A percentile compares a stretch with the other conserved stretches of the same genome.
phyloP scores from a whole-genome alignment of 495 filamentous ascomycete species.

The Collariella sp. region DNA sequence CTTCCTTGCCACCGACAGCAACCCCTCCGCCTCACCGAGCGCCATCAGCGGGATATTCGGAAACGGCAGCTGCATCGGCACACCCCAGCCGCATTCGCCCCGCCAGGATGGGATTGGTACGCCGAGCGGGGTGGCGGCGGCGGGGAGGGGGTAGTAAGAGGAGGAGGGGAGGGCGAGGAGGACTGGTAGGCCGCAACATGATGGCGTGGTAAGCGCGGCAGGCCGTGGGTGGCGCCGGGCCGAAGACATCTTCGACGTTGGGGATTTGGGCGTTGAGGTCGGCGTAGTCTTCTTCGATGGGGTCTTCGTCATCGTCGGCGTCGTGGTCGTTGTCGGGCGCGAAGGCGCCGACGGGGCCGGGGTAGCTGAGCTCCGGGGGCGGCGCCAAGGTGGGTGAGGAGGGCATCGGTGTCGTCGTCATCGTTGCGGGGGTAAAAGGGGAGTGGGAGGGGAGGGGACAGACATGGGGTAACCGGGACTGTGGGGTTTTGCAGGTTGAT shows the following conservation, averaged over 20 bases:
- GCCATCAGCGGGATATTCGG: conserved; percentile 43
- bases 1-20: conserved; percentile 48
- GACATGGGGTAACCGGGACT: too few species aligned
- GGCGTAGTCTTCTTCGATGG: not conserved
- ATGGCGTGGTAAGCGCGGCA: too few species aligned
- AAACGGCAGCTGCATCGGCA: conserved; percentile 25
- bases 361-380: conserved; percentile 29
- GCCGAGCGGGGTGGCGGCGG: not conserved
- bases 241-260: conserved; percentile 6
- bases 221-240: not conserved
- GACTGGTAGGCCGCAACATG: too few species aligned
- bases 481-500: not conserved
- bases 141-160: not conserved
- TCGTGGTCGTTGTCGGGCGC: too few species aligned
- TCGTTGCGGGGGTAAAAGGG: too few species aligned
- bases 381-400: conserved; percentile 1
- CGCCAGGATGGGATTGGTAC: too few species aligned
- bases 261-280: conserved; percentile 6
- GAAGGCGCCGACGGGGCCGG: conserved; percentile 22
- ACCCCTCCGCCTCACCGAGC: conserved; percentile 54
- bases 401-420: too few species aligned
- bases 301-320: conserved; percentile 3
- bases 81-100: too few species aligned
- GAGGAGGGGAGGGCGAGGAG: not conserved
- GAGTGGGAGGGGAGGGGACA: too few species aligned